These are phyloP conservation scores for Pyrenochaeta sp. DNA, from an alignment of 2,329 filamentous ascomycete genomes.

Conservation along the genomic window DNA sequence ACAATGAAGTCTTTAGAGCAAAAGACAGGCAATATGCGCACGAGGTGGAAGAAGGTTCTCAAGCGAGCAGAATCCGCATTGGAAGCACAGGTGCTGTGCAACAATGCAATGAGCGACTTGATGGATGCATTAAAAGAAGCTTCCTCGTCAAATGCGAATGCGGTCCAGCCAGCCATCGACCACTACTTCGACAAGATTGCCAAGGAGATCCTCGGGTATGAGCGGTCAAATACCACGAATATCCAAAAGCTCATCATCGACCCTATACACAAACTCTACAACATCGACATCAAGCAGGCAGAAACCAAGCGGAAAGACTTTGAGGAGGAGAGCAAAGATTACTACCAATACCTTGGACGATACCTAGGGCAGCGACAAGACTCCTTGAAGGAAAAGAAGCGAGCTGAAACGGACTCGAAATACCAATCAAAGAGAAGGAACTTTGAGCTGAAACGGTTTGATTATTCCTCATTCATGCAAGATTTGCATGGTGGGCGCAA, in stretches of 20 bases:
- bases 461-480: slow-evolving; percentile 99
- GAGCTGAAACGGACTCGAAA: slow-evolving; percentile 92
- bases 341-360: slow-evolving; percentile 92
- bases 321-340: slow-evolving; percentile 98
- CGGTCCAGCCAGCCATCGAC: slow-evolving; percentile 94
- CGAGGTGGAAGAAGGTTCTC: slow-evolving; percentile 94
- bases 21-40: slow-evolving; percentile 93
- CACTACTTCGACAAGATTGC: slow-evolving; percentile 99
- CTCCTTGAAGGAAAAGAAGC: slow-evolving; percentile 96
- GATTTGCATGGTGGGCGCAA: slow-evolving; percentile 99
- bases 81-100: slow-evolving; percentile 80
- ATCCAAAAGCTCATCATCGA: slow-evolving; percentile 95
- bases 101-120: slow-evolving; percentile 83
- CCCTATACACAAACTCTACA: slow-evolving; percentile 89
- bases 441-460: slow-evolving; percentile 96
- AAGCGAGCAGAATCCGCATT: slow-evolving; percentile 93
- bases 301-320: slow-evolving; percentile 98
- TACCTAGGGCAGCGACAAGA: slow-evolving; percentile 98
- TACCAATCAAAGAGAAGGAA: slow-evolving; percentile 93
- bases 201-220: slow-evolving; percentile 85
- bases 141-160: slow-evolving; percentile 89
- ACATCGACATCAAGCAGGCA: slow-evolving; percentile 95
- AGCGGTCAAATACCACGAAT: slow-evolving; percentile 82
- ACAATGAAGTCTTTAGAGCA: slow-evolving; percentile 97
- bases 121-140: slow-evolving; percentile 88